Evolutionary conservation across 768 basidiomycete genomes (phyloP).

Genomic region (Gloeophyllum trabeum): DNA sequence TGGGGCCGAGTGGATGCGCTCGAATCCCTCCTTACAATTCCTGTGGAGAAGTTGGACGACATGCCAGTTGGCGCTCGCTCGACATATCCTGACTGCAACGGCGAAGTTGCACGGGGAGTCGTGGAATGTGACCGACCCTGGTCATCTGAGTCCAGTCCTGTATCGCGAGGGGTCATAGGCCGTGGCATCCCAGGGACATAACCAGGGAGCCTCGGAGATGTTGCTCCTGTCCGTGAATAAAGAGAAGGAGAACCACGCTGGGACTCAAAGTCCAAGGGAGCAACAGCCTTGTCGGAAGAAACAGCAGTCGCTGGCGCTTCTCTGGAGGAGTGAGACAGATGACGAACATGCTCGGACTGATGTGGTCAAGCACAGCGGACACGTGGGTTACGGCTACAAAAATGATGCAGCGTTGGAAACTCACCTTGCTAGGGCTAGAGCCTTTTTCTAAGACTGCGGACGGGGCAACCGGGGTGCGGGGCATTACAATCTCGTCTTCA

Average conservation of each 20-base stretch:
- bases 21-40: conserved; percentile 42
- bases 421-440: too few species aligned
- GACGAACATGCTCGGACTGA: too few species aligned
- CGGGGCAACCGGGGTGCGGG: conserved; percentile 33
- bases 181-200: conserved; percentile 88
- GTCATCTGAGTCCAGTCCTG: conserved; percentile 55
- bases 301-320: conserved; percentile 60
- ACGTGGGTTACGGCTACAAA: too few species aligned
- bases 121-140: conserved; percentile 55
- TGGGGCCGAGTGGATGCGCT: conserved; percentile 30
- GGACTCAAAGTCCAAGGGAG: conserved; percentile 17
- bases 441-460: too few species aligned
- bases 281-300: conserved; percentile 46
- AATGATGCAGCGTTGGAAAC: too few species aligned
- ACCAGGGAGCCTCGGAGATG: conserved; percentile 53
- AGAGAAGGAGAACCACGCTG: conserved; percentile 26
- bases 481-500: conserved; percentile 71
- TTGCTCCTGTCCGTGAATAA: conserved; percentile 38
- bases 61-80: conserved; percentile 19
- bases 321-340: conserved; percentile 23
- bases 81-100: conserved; percentile 27
- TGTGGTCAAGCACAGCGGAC: too few species aligned
- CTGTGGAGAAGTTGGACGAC: conserved; percentile 24
- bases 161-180: conserved; percentile 81
- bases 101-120: conserved; percentile 73